A percentile compares a stretch with the other conserved stretches of the same genome.
These are phyloP conservation scores for Begonia peltatifolia DNA, from an alignment of 306 rosid genomes.

Conservation along the genomic window DNA sequence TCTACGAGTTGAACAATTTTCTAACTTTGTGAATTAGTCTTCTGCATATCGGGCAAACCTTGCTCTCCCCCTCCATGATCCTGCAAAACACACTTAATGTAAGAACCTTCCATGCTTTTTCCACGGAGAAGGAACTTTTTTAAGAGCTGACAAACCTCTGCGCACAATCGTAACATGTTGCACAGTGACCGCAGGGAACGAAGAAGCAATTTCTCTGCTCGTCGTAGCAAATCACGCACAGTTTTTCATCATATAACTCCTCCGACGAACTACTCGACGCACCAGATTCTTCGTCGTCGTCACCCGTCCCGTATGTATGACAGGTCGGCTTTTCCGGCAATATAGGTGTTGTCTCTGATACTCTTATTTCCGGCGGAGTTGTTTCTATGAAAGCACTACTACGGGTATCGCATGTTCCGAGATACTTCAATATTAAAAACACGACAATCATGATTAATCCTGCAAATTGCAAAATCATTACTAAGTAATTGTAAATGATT, in stretches of 20 bases:
- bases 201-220: conserved; percentile 59
- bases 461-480: conserved; percentile 8
- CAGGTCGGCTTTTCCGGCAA: conserved; percentile 17
- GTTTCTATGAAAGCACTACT: background rate
- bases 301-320: conserved; percentile 31
- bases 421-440: conserved; percentile 28
- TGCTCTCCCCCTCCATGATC: conserved; percentile 46
- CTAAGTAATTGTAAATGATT: no score
- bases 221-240: conserved; percentile 55
- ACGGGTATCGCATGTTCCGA: conserved; percentile 27
- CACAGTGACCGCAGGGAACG: conserved; percentile 74
- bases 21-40: conserved; percentile 50
- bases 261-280: conserved; percentile 40
- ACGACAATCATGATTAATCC: conserved; percentile 21
- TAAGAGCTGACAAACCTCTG: conserved; percentile 32
- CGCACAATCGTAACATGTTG: conserved; percentile 64
- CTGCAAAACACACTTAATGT: conserved; percentile 21
- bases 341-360: conserved; percentile 39
- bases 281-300: conserved; percentile 34
- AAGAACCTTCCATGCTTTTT: conserved; percentile 1
- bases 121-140: no score
- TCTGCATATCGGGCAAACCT: conserved; percentile 59
- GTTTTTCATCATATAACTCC: conserved; percentile 55
- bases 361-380: conserved; percentile 8
- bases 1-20: conserved; percentile 31